Conservation (phyloP, 192 early-diverging fungal genomes). For the Pilaira anomala region DNA sequence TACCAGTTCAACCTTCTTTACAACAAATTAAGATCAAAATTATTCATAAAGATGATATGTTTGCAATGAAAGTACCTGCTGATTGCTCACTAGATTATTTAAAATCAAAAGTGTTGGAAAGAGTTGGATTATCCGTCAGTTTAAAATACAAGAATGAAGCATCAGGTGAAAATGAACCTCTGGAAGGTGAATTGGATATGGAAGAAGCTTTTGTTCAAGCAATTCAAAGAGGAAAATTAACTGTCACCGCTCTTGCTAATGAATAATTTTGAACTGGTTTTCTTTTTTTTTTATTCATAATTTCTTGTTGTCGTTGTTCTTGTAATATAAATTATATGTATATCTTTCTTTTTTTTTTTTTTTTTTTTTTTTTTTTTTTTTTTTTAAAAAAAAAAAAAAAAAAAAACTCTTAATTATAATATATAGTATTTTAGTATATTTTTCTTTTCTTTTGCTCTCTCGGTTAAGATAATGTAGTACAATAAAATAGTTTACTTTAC, state of each 20-base stretch:
- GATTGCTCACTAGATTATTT: constrained; percentile 49
- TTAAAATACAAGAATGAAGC: constrained; percentile 41
- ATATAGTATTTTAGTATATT: too few species aligned
- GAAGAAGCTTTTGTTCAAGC: constrained; percentile 41
- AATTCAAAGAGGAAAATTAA: constrained; percentile 42
- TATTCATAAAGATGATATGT: constrained; percentile 58
- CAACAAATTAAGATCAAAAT: constrained; percentile 62
- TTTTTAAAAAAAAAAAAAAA: too few species aligned
- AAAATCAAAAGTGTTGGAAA: constrained; percentile 52
- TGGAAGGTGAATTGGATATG: constrained; percentile 40
- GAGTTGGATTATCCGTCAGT: constrained; percentile 35
- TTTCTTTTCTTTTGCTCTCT: too few species aligned
- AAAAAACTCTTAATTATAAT: too few species aligned
- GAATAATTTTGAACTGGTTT: too few species aligned
- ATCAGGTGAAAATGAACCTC: constrained; percentile 13
- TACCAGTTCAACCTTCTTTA: constrained; percentile 22
- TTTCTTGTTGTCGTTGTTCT: too few species aligned
- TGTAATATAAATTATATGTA: too few species aligned
- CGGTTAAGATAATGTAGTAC: too few species aligned
- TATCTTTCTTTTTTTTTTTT: too few species aligned
- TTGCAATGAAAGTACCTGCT: constrained; percentile 59
- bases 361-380: too few species aligned
- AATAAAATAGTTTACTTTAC: too few species aligned
- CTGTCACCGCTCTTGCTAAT: constrained; percentile 32
- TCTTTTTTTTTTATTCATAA: too few species aligned